Evolutionary conservation across 2,329 filamentous ascomycete species (phyloP).

Genomic region (Fusarium nisikadoi): DNA sequence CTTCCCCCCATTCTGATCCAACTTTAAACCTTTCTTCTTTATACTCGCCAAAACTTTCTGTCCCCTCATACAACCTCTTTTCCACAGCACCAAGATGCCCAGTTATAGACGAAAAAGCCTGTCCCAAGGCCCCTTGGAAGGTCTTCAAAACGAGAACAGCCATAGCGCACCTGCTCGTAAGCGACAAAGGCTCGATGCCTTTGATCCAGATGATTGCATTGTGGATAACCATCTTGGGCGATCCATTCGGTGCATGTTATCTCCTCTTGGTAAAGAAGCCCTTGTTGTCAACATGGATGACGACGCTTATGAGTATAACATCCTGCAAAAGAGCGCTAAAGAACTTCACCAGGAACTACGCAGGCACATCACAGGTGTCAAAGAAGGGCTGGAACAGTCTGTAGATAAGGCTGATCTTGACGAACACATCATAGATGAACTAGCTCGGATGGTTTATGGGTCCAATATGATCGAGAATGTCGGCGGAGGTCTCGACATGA

Average conservation of each 20-base stretch:
- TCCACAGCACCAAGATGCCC: background rate
- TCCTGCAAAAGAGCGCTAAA: background rate
- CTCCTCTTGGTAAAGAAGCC: background rate
- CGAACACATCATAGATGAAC: background rate
- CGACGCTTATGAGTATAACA: background rate
- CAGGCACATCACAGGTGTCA: background rate
- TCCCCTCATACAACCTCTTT: background rate
- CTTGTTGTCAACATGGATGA: background rate
- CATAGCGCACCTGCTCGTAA: background rate
- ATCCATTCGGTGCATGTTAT: background rate
- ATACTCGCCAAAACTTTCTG: background rate
- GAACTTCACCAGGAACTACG: background rate
- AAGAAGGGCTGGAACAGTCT: background rate
- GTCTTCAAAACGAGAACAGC: background rate
- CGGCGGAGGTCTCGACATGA: background rate
- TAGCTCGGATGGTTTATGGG: slow-evolving; percentile 8
- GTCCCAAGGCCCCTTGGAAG: background rate
- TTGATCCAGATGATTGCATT: background rate
- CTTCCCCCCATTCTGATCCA: background rate
- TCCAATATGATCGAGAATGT: slow-evolving; percentile 24
- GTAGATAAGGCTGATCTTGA: background rate
- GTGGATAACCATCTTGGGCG: background rate
- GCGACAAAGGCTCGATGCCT: background rate
- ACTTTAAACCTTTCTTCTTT: background rate
- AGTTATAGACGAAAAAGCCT: background rate